Evolutionary conservation across 768 basidiomycete genomes (phyloP).

Genomic region (Russula olivacea): DNA sequence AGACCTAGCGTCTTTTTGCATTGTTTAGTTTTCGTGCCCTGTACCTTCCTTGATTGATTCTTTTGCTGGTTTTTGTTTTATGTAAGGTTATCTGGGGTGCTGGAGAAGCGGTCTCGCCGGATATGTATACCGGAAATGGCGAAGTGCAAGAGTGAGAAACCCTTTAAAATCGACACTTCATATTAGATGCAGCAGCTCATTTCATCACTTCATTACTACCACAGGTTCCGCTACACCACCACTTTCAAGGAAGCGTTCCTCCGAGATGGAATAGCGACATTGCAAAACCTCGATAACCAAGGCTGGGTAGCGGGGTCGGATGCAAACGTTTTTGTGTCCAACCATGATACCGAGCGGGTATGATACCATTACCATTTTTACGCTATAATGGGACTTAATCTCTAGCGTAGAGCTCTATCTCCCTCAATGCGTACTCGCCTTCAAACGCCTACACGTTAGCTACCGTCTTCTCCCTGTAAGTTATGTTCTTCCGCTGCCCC

Average conservation of each 20-base stretch:
- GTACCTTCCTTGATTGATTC: neutral
- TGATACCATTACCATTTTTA: slow-evolving; percentile 14
- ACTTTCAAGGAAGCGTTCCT: slow-evolving; percentile 49
- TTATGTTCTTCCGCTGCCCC: neutral
- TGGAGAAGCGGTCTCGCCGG: slow-evolving; percentile 49
- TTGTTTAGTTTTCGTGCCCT: neutral
- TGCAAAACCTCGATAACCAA: slow-evolving; percentile 47
- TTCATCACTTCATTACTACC: neutral
- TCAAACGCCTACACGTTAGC: slow-evolving; percentile 60
- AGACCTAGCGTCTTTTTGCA: neutral
- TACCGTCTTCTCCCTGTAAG: slow-evolving; percentile 50
- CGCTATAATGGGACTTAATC: no score
- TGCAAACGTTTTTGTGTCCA: slow-evolving; percentile 62
- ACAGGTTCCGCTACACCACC: slow-evolving; percentile 53
- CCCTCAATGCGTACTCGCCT: slow-evolving; percentile 53
- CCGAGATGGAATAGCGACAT: slow-evolving; percentile 43
- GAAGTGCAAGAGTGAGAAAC: slow-evolving; percentile 54
- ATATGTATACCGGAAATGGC: slow-evolving; percentile 50
- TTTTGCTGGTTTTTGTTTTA: neutral
- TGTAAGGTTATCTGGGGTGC: slow-evolving; percentile 36
- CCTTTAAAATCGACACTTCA: no score
- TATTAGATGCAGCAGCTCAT: neutral
- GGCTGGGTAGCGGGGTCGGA: slow-evolving; percentile 50
- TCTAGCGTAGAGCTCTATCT: slow-evolving; percentile 39
- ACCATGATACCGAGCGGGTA: slow-evolving; percentile 64